Percentiles rank a stretch among this genome's conserved stretches.
phyloP scores from a whole-genome alignment of 345 rosid genomes.

The Raphanus raphanistrum region DNA sequence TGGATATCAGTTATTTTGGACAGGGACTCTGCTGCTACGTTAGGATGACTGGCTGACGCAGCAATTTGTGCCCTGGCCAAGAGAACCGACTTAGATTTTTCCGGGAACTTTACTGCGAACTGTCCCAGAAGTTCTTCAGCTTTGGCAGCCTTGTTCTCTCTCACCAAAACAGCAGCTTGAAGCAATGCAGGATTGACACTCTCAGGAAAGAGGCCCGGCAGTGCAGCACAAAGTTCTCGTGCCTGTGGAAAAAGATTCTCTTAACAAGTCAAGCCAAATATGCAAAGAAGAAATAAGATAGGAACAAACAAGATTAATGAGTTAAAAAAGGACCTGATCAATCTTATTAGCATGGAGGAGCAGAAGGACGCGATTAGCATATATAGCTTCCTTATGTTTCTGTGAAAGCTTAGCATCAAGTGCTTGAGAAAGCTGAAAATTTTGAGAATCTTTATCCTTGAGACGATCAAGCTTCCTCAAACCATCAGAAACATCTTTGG shows the following conservation, averaged over 20 bases:
- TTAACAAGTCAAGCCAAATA: slow-evolving; percentile 1
- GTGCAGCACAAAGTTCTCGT: slow-evolving; percentile 69
- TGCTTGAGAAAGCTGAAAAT: slow-evolving; percentile 61
- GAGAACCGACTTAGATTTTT: slow-evolving; percentile 62
- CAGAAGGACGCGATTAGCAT: slow-evolving; percentile 74
- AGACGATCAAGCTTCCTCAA: slow-evolving; percentile 81
- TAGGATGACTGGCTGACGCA: slow-evolving; percentile 79
- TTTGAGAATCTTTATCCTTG: slow-evolving; percentile 61
- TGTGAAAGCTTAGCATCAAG: slow-evolving; percentile 78
- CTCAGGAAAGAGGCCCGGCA: slow-evolving; percentile 63
- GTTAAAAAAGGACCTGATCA: slow-evolving; percentile 64
- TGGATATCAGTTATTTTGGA: slow-evolving; percentile 74
- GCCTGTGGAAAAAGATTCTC: slow-evolving; percentile 51
- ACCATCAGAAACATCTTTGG: slow-evolving; percentile 78
- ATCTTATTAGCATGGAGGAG: slow-evolving; percentile 94
- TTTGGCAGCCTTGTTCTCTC: slow-evolving; percentile 82
- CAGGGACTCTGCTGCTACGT: slow-evolving; percentile 81
- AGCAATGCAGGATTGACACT: slow-evolving; percentile 68
- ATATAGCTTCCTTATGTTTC: slow-evolving; percentile 75
- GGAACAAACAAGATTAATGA: background rate
- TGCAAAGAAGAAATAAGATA: slow-evolving; percentile 1
- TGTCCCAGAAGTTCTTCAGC: slow-evolving; percentile 85
- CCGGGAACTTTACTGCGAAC: slow-evolving; percentile 65
- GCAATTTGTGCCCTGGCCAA: slow-evolving; percentile 94
- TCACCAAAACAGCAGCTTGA: slow-evolving; percentile 84